These are phyloP conservation scores for Talaromyces marneffei DNA, from an alignment of 2,329 filamentous ascomycete genomes.

Conservation along the genomic window DNA sequence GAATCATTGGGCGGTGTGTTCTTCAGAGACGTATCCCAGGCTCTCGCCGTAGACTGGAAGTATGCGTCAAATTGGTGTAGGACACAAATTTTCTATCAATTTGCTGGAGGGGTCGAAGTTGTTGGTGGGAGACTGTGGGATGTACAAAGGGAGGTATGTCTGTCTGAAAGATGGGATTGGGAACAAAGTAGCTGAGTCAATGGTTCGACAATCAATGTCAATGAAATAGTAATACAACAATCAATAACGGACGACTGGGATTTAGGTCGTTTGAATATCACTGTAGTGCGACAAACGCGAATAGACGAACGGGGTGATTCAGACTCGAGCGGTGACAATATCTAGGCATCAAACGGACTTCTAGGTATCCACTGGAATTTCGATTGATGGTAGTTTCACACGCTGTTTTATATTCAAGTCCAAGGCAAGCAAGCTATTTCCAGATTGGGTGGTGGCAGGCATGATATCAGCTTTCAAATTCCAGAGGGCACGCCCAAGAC, in stretches of 20 bases:
- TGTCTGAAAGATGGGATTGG: background rate
- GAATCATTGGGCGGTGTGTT: background rate
- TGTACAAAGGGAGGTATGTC: background rate
- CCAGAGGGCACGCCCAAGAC: background rate
- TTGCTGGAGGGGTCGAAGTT: background rate
- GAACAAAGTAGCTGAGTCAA: slow-evolving; percentile 9
- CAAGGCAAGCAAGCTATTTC: background rate
- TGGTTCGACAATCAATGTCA: background rate
- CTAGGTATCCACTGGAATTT: background rate
- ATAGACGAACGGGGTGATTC: slow-evolving; percentile 1
- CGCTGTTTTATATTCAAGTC: background rate
- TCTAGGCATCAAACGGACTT: background rate
- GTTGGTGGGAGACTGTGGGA: background rate
- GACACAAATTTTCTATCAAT: background rate
- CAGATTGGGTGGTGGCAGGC: background rate
- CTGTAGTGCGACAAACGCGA: background rate
- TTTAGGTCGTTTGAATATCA: background rate
- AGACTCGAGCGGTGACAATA: background rate
- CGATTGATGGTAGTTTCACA: background rate
- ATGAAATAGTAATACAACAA: background rate
- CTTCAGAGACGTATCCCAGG: background rate
- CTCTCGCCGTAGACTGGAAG: background rate
- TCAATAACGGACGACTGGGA: background rate
- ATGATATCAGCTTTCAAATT: slow-evolving; percentile 2
- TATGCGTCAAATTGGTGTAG: background rate